Conservation (phyloP, 2,329 filamentous ascomycete genomes). For the Clarireedia paspali region DNA sequence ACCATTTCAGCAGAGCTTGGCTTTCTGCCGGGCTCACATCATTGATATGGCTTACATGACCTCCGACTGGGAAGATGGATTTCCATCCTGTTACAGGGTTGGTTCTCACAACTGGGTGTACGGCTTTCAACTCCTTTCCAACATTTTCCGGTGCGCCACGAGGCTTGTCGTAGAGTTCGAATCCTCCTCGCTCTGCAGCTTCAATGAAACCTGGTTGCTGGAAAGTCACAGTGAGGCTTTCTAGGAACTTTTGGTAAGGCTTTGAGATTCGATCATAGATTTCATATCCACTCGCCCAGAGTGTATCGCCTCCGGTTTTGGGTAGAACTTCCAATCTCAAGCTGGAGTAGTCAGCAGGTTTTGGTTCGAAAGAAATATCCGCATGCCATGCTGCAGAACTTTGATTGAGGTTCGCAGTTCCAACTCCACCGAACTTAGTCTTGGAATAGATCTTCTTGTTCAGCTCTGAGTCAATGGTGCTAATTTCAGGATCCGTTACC, state of each 20-base stretch:
- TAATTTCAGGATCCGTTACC: constrained; percentile 50
- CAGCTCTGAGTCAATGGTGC: constrained; percentile 51
- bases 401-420: constrained; percentile 31
- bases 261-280: constrained; percentile 56
- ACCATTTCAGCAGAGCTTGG: constrained; percentile 42
- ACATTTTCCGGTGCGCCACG: constrained; percentile 44
- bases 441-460: constrained; percentile 41
- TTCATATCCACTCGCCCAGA: constrained; percentile 63
- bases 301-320: constrained; percentile 47
- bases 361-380: constrained; percentile 57
- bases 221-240: constrained; percentile 48
- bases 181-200: constrained; percentile 37
- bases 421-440: not conserved
- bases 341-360: constrained; percentile 53
- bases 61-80: constrained; percentile 43
- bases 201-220: constrained; percentile 43
- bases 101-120: constrained; percentile 48
- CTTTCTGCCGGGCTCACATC: constrained; percentile 42
- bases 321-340: constrained; percentile 51
- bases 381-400: constrained; percentile 47
- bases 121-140: constrained; percentile 39
- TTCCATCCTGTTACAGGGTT: constrained; percentile 54
- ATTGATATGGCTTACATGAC: constrained; percentile 44
- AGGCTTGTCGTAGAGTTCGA: constrained; percentile 37
- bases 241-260: constrained; percentile 49